Evolutionary conservation across 1,284 basidiomycete species (phyloP), one percentile per base, ranked within the genome.

Genomic region (Ustilago trichophora): DNA sequence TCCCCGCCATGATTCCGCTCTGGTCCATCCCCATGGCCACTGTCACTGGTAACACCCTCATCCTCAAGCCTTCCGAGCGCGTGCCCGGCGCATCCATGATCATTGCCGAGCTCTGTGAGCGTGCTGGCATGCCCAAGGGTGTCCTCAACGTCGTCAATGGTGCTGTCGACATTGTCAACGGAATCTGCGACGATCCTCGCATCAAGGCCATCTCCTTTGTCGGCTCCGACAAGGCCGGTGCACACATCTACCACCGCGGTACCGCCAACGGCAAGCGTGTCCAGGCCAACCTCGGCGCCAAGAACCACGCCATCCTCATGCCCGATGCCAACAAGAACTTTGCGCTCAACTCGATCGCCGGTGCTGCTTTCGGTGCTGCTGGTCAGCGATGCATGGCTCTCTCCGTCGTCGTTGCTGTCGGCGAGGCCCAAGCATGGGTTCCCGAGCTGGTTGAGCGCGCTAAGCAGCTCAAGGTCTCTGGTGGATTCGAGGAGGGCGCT

Each of bases 81-180:
- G 94, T 96, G 79, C 95, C 95, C 18, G 94, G 93, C 59, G 95
- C 95, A 9, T 90, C 92, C 15, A 94, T 96, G 91, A 95, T 98
- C 69, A 93, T 98, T 72, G 92, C 93, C 34, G 94, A 98, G 82
- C 86, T 98, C 6, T 93, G 91, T 78, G 87, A 91, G 81, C 87
- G 87, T 59, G 93, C 94, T 83, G 91, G 84, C 55, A 54, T 80
- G 37, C 82, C 83, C 49, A 77, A 82, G 43, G 77, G 81, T 34
- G 79, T 83, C 10, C 60, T 83, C 24, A 77, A 69, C 48, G 81
- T 84, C 46, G 90, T 98, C 10, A 93, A 98, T 77, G 95, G 95
- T 24, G 88, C 89, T 16, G 88, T 91, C 25, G 88, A 90, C 9
- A 92, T 91, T 1, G 95, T 98, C 52, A 96, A 98, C 78, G 88